These are phyloP conservation scores for Aspergillus steynii DNA, from an alignment of 495 filamentous ascomycete genomes.

Conservation along the genomic window DNA sequence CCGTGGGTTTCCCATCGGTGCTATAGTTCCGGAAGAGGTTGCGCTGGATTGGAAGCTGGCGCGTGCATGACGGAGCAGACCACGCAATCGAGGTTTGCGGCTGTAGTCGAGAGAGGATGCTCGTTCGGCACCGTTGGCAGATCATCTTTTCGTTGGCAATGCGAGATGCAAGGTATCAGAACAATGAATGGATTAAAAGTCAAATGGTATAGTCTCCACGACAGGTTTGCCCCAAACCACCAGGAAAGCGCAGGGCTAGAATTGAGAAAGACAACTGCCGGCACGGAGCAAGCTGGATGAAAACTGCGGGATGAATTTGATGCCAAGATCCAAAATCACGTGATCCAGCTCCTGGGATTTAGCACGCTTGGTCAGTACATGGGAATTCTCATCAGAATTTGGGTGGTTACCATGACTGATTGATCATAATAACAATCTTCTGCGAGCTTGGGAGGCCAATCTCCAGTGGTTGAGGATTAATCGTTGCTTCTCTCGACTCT, in stretches of 20 bases:
- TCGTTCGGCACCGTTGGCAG: conserved; percentile 49
- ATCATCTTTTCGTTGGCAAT: conserved; percentile 36
- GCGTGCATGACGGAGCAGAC: conserved; percentile 31
- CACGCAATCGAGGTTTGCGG: conserved; percentile 32
- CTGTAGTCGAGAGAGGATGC: conserved; percentile 41
- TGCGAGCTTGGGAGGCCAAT: not conserved
- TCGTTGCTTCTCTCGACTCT: not conserved
- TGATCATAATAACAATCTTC: no score
- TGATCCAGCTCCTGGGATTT: conserved; percentile 13
- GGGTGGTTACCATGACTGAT: no score
- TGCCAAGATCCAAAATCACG: conserved; percentile 42
- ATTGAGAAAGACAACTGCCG: conserved; percentile 11
- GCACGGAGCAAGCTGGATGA: conserved; percentile 25
- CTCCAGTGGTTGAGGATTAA: not conserved
- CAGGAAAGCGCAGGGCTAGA: conserved; percentile 1
- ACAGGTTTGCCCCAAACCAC: not conserved
- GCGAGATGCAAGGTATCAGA: not conserved
- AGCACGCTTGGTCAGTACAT: not conserved
- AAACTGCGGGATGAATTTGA: conserved; percentile 47
- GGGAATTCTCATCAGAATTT: not conserved
- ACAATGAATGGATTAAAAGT: not conserved
- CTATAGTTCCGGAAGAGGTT: conserved; percentile 43
- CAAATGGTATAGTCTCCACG: not conserved
- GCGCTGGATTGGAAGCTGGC: conserved; percentile 31
- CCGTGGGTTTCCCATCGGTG: conserved; percentile 39